Evolutionary conservation across 179 eudicot genomes (phyloP).

Genomic region (Pouteria campechiana): DNA sequence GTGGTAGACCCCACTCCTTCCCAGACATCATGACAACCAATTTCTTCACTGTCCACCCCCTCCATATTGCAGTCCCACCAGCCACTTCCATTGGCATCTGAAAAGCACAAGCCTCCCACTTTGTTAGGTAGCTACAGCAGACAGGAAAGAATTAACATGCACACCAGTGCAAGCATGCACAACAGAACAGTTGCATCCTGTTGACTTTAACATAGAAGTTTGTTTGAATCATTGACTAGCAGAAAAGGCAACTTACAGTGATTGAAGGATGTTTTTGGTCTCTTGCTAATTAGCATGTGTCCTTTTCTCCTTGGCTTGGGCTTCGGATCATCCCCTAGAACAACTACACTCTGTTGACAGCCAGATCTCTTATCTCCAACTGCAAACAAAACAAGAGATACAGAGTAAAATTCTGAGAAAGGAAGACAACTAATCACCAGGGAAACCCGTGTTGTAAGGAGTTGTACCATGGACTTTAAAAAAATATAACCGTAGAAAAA

Average conservation of each 20-base stretch:
- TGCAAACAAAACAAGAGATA: constrained; percentile 1
- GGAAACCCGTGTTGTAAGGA: neutral
- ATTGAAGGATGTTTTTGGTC: constrained; percentile 38
- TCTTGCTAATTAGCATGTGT: constrained; percentile 10
- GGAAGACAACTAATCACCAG: neutral
- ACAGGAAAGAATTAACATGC: too few species aligned
- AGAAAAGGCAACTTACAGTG: constrained; percentile 41
- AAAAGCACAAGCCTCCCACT: constrained; percentile 3
- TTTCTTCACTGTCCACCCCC: constrained; percentile 83
- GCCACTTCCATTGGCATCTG: constrained; percentile 86
- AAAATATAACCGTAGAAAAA: neutral
- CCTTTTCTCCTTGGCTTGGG: constrained; percentile 14
- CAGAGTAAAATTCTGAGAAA: neutral
- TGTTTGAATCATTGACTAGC: too few species aligned
- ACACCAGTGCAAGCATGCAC: neutral
- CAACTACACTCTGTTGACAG: constrained; percentile 33
- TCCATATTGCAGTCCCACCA: constrained; percentile 86
- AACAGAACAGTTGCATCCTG: neutral
- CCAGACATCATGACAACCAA: constrained; percentile 68
- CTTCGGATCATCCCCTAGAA: constrained; percentile 63
- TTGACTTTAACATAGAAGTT: too few species aligned
- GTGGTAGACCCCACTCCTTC: constrained; percentile 77
- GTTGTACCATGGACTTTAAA: neutral
- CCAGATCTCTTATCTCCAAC: constrained; percentile 11
- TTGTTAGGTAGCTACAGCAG: too few species aligned